A percentile compares a stretch with the other conserved stretches of the same genome.
These are phyloP conservation scores for Macrolepiota fuliginosa DNA, from an alignment of 768 basidiomycete genomes.

Conservation along the genomic window DNA sequence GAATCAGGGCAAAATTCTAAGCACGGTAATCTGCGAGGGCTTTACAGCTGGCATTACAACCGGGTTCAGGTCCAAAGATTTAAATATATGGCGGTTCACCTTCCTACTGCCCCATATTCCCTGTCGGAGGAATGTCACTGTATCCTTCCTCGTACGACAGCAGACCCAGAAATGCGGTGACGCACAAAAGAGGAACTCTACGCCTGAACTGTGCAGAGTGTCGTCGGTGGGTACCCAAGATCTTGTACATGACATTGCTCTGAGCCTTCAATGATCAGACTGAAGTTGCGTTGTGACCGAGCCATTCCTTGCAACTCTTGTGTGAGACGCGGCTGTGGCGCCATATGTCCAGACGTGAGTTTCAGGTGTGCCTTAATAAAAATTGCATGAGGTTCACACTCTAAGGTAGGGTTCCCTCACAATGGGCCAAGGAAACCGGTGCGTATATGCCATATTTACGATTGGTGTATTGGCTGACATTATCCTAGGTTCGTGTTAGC, in stretches of 20 bases:
- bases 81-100: too few relatives aligned
- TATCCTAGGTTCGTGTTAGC: conserved; percentile 66
- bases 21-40: too few relatives aligned
- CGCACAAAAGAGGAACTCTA: conserved; percentile 67
- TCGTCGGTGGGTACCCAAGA: conserved; percentile 45
- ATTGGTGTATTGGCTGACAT: neutral
- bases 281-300: conserved; percentile 80
- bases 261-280: conserved; percentile 19
- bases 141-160: too few relatives aligned
- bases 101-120: too few relatives aligned
- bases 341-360: conserved; percentile 79
- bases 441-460: conserved; percentile 16
- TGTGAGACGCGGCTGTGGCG: too few relatives aligned
- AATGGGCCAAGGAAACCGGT: conserved; percentile 84
- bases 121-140: too few relatives aligned
- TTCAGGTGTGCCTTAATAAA: neutral
- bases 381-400: conserved; percentile 21
- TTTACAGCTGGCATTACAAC: too few relatives aligned
- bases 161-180: conserved; percentile 37
- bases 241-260: neutral
- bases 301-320: conserved; percentile 76
- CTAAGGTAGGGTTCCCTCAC: conserved; percentile 42
- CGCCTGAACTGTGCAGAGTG: conserved; percentile 80
- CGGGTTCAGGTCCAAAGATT: too few relatives aligned
- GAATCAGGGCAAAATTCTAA: too few relatives aligned